Base-by-base conservation (phyloP, 2,329 filamentous ascomycete genomes). In the Alternaria burnsii region DNA sequence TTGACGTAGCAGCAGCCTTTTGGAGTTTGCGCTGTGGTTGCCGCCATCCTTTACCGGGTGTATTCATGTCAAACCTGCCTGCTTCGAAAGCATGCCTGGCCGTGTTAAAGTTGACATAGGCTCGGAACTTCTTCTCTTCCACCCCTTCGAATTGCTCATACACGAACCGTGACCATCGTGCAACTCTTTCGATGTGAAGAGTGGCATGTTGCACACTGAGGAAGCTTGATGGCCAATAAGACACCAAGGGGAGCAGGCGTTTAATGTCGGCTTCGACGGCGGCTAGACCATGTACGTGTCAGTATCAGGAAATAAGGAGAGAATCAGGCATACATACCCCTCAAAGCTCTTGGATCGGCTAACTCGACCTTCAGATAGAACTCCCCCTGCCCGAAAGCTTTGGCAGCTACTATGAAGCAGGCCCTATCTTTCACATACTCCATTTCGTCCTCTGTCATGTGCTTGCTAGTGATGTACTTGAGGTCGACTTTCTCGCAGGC, bases 361-460 rank as follows among this genome's bases (percentile, higher is more conserved):
- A 61, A 14, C 2, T 22, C 22, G 14, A 57, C 32, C n/a, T 59
- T 47, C 6, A 65, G 40, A 12, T 59, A 58, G 40, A 68, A 68
- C 32, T 63, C 55, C 4, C 58, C 57, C 11, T 57, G 28, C 6
- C 54, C 6, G 14, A 62, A 58, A 10, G 66, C 64, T 1, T 52
- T 56, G 8, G 46, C 22, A 5, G 66, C 66, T 14, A 68, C 58
- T 1, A 62, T 12, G 34, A 55, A 62, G 10, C 50, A 40, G 3
- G 55, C 57, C 8, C 34, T 61, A 40, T 65, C 50, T 18, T 60
- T 55, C 26, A 67, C 28, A 4, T 54, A 46, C 6, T 42, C 40
- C 5, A 47, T 4, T 4, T 57, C 47, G 18, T 38, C 9, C 12
- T 46, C 26, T 8, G 24, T 12, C 7, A 34, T 16, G 48, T 22